Evolutionary conservation across 2,329 filamentous ascomycete species (phyloP).

Genomic region (Emmonsiellopsis sp.): DNA sequence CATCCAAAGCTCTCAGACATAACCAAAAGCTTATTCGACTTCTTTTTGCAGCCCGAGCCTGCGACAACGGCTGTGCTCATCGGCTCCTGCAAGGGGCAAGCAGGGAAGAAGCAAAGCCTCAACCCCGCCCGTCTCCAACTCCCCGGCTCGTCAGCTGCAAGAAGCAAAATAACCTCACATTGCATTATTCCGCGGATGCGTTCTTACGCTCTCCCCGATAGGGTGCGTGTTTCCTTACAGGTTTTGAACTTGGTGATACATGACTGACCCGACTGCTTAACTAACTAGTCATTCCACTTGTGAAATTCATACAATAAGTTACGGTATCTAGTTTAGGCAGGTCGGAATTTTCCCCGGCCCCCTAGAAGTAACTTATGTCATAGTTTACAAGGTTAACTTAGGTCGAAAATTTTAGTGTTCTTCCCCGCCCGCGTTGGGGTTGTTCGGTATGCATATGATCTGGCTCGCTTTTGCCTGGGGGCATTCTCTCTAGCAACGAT

Average conservation of each 20-base stretch:
- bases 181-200: constrained; percentile 7
- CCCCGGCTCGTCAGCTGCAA: not conserved
- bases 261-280: too few relatives aligned
- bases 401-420: too few relatives aligned
- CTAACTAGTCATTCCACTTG: too few relatives aligned
- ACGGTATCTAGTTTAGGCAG: too few relatives aligned
- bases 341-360: too few relatives aligned
- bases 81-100: not conserved
- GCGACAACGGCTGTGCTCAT: not conserved
- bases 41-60: not conserved
- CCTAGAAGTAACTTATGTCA: too few relatives aligned
- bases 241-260: not conserved
- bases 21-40: not conserved
- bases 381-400: too few relatives aligned
- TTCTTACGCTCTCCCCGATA: not conserved
- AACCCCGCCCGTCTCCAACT: not conserved
- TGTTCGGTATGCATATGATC: too few relatives aligned
- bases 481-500: not conserved
- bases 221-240: not conserved
- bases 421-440: too few relatives aligned
- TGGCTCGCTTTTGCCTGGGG: not conserved
- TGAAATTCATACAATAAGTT: too few relatives aligned
- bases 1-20: too few relatives aligned
- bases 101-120: not conserved
- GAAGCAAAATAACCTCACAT: constrained; percentile 13